Evolutionary conservation across 352 stramenopile species (phyloP).

Genomic region (Phytophthora europaea): DNA sequence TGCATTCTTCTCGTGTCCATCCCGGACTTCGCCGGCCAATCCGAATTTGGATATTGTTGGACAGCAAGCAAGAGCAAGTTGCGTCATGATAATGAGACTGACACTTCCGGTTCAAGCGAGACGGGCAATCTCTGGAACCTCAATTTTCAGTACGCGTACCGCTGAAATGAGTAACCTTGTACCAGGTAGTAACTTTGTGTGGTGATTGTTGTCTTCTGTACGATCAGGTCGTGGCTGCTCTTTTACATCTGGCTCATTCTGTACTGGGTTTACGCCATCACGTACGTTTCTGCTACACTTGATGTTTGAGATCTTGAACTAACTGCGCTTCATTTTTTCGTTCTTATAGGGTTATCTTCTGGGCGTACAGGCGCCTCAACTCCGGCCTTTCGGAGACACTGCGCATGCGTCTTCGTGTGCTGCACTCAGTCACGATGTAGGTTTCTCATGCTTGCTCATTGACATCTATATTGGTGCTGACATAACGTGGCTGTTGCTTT

Average conservation of each 20-base stretch:
- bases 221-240: constrained; percentile 75
- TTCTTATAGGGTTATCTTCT: constrained; percentile 75
- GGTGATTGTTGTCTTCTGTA: constrained; percentile 7
- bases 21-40: constrained; percentile 73
- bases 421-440: constrained; percentile 91
- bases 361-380: constrained; percentile 83
- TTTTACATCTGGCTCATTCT: constrained; percentile 92
- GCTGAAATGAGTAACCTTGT: neutral
- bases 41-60: constrained; percentile 90
- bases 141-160: constrained; percentile 76
- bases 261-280: constrained; percentile 88
- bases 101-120: constrained; percentile 30
- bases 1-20: constrained; percentile 80
- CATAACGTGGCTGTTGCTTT: neutral
- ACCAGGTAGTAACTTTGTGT: neutral
- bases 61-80: constrained; percentile 78
- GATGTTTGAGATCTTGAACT: neutral
- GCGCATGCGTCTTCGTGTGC: constrained; percentile 84
- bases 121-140: constrained; percentile 84
- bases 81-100: constrained; percentile 13
- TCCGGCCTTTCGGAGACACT: constrained; percentile 87
- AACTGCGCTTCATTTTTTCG: neutral
- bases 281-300: constrained; percentile 41
- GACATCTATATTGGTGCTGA: neutral
- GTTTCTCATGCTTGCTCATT: constrained; percentile 18